Conservation (phyloP, 805 yeast species). For the Wickerhamomyces bovis region DNA sequence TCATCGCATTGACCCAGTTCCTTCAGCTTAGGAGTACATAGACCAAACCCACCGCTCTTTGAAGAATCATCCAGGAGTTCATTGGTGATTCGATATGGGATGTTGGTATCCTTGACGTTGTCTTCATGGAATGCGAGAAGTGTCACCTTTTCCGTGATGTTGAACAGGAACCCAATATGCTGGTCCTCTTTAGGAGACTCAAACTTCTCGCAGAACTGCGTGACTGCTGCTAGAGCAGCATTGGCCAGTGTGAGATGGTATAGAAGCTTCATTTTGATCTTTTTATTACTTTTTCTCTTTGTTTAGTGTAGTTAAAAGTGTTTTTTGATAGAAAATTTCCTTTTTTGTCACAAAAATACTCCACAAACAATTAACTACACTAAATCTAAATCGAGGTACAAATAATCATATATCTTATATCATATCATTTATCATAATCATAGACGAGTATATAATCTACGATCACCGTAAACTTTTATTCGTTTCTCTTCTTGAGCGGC, state of each 20-base stretch:
- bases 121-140: not conserved
- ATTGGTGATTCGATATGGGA: not conserved
- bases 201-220: not conserved
- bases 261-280: not conserved
- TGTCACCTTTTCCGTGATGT: not conserved
- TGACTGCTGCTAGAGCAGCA: not conserved
- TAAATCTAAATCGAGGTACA: too few relatives aligned
- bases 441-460: too few relatives aligned
- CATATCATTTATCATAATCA: too few relatives aligned
- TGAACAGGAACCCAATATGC: not conserved
- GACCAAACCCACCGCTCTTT: not conserved
- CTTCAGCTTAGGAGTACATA: not conserved
- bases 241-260: not conserved
- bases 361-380: too few relatives aligned
- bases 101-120: not conserved
- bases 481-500: not conserved
- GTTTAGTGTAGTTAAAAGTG: too few relatives aligned
- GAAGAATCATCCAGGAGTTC: not conserved
- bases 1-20: not conserved
- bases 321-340: not conserved
- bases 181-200: not conserved
- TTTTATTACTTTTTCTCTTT: too few relatives aligned
- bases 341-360: not conserved
- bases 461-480: not conserved
- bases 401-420: too few relatives aligned